Percentiles rank a stretch among this genome's conserved stretches.
phyloP scores from a whole-genome alignment of 306 rosid genomes.

The Quillaja saponaria region DNA sequence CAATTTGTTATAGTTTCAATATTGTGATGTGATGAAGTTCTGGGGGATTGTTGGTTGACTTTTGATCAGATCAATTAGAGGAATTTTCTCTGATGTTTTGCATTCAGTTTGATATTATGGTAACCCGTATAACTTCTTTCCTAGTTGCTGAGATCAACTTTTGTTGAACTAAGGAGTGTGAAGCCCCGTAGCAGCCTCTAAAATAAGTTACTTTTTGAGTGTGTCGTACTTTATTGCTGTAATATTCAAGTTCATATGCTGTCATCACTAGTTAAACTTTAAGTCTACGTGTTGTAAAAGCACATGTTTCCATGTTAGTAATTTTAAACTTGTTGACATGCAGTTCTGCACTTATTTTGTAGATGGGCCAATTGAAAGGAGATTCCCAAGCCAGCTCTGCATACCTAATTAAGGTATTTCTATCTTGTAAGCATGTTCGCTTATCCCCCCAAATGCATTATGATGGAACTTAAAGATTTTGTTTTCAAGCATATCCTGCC shows the following conservation, averaged over 20 bases:
- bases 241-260: not conserved
- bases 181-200: not conserved
- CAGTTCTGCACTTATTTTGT: slow-evolving; percentile 88
- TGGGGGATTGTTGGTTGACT: slow-evolving; percentile 2
- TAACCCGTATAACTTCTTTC: slow-evolving; percentile 13
- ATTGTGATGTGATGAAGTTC: not conserved
- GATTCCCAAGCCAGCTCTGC: slow-evolving; percentile 65
- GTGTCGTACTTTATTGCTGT: not conserved
- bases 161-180: not conserved
- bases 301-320: slow-evolving; percentile 25
- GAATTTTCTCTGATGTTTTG: slow-evolving; percentile 3
- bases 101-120: not conserved
- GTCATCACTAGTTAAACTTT: slow-evolving; percentile 1
- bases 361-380: slow-evolving; percentile 59
- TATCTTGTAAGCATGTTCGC: slow-evolving; percentile 28
- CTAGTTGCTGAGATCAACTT: slow-evolving; percentile 3
- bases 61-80: not conserved
- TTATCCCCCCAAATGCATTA: slow-evolving; percentile 15
- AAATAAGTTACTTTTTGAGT: not conserved
- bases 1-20: not conserved
- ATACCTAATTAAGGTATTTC: slow-evolving; percentile 76
- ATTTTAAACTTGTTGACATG: slow-evolving; percentile 79
- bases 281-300: not conserved
- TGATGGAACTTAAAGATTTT: slow-evolving; percentile 16
- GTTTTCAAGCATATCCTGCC: not conserved